Base-by-base conservation (phyloP, 2,329 filamentous ascomycete species). In the Alternaria postmessia region DNA sequence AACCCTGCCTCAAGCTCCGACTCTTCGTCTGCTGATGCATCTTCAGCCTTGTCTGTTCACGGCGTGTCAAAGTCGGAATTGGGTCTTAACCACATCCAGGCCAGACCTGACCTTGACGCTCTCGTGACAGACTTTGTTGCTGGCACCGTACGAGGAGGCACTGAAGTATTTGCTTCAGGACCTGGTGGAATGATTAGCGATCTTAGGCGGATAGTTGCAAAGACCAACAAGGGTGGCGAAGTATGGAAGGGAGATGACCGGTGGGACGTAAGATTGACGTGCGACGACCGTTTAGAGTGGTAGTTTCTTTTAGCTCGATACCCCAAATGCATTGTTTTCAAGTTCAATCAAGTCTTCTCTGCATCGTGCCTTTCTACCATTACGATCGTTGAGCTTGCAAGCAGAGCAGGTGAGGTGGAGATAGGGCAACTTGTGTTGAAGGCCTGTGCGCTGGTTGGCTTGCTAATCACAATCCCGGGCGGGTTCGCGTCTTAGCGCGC, bases 281-380 rank as follows among this genome's bases (percentile, higher is more conserved):
- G 75, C 46, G 75, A 78, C 56, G 71, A 75, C 51, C 67, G 72
- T 48, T 64, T 75, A 54, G 72, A 74, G 61, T 75, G 72, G 72
- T 75, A 74, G 64, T 59, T 16, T 26, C 51, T 48, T 57, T 53
- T 52, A 41, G 18, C 42, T 66, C 65, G 71, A 73, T 73, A 73
- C 71, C 70, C 67, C 57, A 14, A 51, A 24, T 46, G 39, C 42
- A 61, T 49, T 49, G 46, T 20, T 38, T 49, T n/a, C 20, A 38
- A n/a, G 32, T 49, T 24, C 32, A 36, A 8, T 8, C 1, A 49
- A n/a, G 32, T 49, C 30, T 49, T 24, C 14, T 11, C 12, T 24
- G 39, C 20, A 24, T 42, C 5, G 20, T 42, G 20, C 24, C 6
- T 5, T 42, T 12, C 18, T 42, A 16, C 14, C 12, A 8, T 42